Base-by-base conservation (phyloP, 305 asterid genomes). In the Fraxinus nigra region DNA sequence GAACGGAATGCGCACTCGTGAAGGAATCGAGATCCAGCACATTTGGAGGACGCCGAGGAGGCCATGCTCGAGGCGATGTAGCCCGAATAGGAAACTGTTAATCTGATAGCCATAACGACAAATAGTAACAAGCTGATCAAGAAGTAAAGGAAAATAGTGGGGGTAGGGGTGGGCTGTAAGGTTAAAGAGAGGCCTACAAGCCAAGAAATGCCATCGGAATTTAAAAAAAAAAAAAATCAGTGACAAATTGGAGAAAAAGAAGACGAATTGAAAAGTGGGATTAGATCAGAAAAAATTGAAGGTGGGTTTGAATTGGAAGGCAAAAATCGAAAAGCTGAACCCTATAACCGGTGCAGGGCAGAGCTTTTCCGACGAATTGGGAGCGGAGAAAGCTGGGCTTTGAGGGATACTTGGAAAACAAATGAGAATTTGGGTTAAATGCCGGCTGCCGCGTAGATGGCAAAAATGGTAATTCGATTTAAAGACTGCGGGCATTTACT, bases 1-100 rank as follows among this genome's bases (percentile, higher is more conserved):
- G 93, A 85, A 51, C 91, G 84, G 37, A 67, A 65, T 5, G 85
- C 83, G 81, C 40, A 69, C 11, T 92, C 97, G 77, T 93, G 85
- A 67, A 94, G 37, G 85, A 89, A 86, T 28, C 97, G 93, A 78
- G 91, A 87, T 76, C 86, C 88, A 4, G 87, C 76, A 77, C 87
- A 92, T 76, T 92, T 92, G 0, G 95, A 87, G 51, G 96, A 43
- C 76, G 94, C 92, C 75, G 92, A 84, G 13, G 92, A 83, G 33
- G 91, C 89, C 59, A 94, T 46, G 80, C 87, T 90, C 34, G 94
- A 90, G 79, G 97, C 95, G 73, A 93, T 70, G 82, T 88, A 88
- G 86, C 95, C 97, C 84, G 99, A 92, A 89, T 83, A 94, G 72
- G 87, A 32, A 81, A 91, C 94, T 74, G 98, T 91, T 85, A 89